Base-by-base conservation (phyloP, 768 basidiomycete species). In the Obba rivulosa region DNA sequence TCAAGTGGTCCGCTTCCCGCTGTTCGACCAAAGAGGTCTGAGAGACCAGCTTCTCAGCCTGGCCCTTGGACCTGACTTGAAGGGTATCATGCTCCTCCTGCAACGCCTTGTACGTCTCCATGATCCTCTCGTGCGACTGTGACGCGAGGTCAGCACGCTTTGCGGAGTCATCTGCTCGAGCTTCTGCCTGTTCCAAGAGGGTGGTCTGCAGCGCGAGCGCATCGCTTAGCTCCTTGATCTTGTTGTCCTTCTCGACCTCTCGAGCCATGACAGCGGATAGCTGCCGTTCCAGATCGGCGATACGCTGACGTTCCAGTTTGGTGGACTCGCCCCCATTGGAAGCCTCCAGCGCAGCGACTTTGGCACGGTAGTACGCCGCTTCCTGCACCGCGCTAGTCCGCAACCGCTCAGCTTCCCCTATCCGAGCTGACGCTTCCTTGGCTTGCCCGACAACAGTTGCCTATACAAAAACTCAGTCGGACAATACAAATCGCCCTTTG, bases 351-450 rank as follows among this genome's bases (percentile, higher is more conserved):
- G 95, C 92, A 2, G 83, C 78, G n/a, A 95, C 71, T 68, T 98
- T 97, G 41, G 94, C 90, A 43, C 94, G 90, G 63, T 93, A 96
- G 69, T 87, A 97, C 1, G 93, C 91, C 2, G 94, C 88, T 67
- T 99, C 96, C 66, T 98, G 91, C 8, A 88, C 68, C 1, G 96
- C 96, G 37, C 79, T 83, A 7, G 75, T 65, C 52, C 86, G 85
- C 53, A 82, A 67, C 43, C 87, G 80, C 54, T 94, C 91, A 0
- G 89, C 86, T 45, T 92, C 87, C 3, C 80, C 74, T 9, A 96
- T 65, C 35, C 82, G 83, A 37, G 89, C 84, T 2, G 92, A 91
- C 2, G 85, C 79, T 44, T 76, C 75, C 39, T 76, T 81, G 1
- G 89, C 87, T 65, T 95, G 91, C 45, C 81, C 83, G 13, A 77